phyloP scores from a whole-genome alignment of 352 stramenopile species.

The Globisporangium takayamanum region DNA sequence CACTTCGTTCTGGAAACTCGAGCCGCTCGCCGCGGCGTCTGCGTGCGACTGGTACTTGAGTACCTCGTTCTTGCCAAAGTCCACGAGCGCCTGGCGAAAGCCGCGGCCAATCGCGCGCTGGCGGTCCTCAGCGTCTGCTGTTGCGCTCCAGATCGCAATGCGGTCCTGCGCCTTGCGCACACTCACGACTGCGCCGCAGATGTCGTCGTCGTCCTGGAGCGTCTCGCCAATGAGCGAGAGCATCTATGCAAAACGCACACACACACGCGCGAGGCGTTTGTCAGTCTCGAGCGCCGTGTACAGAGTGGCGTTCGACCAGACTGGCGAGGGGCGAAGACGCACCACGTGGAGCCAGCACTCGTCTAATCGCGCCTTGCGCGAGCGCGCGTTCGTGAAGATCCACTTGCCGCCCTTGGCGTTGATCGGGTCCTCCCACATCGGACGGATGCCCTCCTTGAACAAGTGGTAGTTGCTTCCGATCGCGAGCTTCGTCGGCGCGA shows the following conservation, averaged over 20 bases:
- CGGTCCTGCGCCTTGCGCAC: conserved; percentile 94
- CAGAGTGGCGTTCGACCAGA: neutral
- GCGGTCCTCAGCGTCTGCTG: conserved; percentile 60
- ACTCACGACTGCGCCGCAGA: conserved; percentile 94
- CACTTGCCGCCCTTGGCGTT: conserved; percentile 96
- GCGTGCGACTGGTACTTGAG: conserved; percentile 88
- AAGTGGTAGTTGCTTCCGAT: conserved; percentile 96
- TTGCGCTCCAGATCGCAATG: conserved; percentile 93
- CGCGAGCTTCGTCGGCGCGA: conserved; percentile 83
- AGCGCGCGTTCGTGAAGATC: conserved; percentile 94
- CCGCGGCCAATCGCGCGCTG: conserved; percentile 76
- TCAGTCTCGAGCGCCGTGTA: too few species aligned
- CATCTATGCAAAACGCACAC: conserved; percentile 40
- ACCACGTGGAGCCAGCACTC: conserved; percentile 96
- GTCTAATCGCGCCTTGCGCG: conserved; percentile 89
- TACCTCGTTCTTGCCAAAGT: conserved; percentile 84
- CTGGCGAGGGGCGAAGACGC: conserved; percentile 7
- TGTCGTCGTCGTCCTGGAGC: conserved; percentile 91
- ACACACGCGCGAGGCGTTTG: neutral
- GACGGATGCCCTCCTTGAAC: conserved; percentile 95
- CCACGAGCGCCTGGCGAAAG: conserved; percentile 73
- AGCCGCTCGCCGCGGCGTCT: conserved; percentile 79
- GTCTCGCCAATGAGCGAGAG: conserved; percentile 95
- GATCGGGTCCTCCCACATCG: conserved; percentile 96
- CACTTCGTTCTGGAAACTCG: conserved; percentile 90